Base-by-base conservation (phyloP, 352 stramenopile genomes). In the Pythium diclinum region DNA sequence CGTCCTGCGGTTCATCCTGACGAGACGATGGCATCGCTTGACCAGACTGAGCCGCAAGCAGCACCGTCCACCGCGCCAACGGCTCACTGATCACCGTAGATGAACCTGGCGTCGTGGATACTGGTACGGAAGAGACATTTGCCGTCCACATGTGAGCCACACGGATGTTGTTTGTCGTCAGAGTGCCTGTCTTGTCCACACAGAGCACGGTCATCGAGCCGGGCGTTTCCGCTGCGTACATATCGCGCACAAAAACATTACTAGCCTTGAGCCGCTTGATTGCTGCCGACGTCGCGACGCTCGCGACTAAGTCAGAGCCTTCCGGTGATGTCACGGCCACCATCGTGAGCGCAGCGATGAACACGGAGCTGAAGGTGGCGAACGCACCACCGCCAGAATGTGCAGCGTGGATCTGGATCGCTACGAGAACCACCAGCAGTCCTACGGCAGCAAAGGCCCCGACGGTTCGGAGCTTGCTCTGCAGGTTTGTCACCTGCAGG, bases 161-260 rank as follows among this genome's bases (percentile, higher is more conserved):
- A 10, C 82, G 97, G 90, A 98, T 98, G 25, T 84, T 88, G 73
- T 98, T 98, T 36, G 92, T 91, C 17, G 92, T 98, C 33, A 99
- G 80, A 17, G 94, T 98, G 60, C 95, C 94, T 1, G 93, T 98
- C 72, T 95, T 97, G 75, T 98, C 94, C 6, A 89, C 95, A 67
- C 92, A 99, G 65, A 99, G 98, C 6, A 93, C 98, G 0, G 94
- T 99, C 17, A 95, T 94, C 71, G 93, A 97, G 32, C 96, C 94
- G 80, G 98, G 97, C 1, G 94, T 99, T 75, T 98, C 97, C 69
- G 94, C 98, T 8, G 95, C 95, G 38, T 93, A 80, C 55, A 99
- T 70, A 53, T 98, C 85, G 61, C 95, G 96, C 17, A 99, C 96
- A 21, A 99, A 81, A 75, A 98, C 98, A 71, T 97, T 87, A 61